Evolutionary conservation across 768 basidiomycete species (phyloP), one percentile per base, ranked within the genome.

Genomic region (Vishniacozyma victoriae): DNA sequence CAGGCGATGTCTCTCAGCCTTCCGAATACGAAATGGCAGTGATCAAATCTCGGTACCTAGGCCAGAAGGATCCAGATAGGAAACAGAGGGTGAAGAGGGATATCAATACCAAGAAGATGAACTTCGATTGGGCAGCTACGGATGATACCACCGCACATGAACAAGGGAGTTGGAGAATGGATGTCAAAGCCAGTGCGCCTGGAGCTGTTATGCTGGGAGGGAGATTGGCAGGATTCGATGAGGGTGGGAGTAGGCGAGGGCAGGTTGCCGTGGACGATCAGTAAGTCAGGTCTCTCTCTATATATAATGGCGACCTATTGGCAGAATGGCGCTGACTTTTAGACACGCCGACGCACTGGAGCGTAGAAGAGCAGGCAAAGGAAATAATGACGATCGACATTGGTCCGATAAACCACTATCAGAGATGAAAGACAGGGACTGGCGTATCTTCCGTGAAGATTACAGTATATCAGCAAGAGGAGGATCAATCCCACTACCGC

Each of bases 361-460:
- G 72, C 75, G 88, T 50, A 76, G 87, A 50, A 82, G 80, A 68
- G 87, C 89, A 11, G 80, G 81, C 50, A 86, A 86, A 74, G 76
- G 79, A 39, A 87, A 86, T 3, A 76, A 87, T 45, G 93, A 96
- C 69, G 95, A 96, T 70, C 78, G 92, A 50, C 95, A 99, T 75
- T 99, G 95, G 95, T 85, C 88, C 0, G 92, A 97, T 14, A 99
- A 99, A 72, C 80, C 84, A 1, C 75, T 97, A 35, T 70, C 78
- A 3, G 91, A 96, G 73, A 96, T 99, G 84, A 89, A 86, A 67
- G 95, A 97, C 64, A 78, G 95, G 40, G 95, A 99, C 70, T 99
- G 95, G 95, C 82, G 95, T 62, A 99, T 99, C 69, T 97, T 99
- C 76, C 77, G 92, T 53, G 95, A 97, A 73, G 95, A 99, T 73